phyloP scores from a whole-genome alignment of 1,284 basidiomycete species.

The Heterobasidion parviporum region DNA sequence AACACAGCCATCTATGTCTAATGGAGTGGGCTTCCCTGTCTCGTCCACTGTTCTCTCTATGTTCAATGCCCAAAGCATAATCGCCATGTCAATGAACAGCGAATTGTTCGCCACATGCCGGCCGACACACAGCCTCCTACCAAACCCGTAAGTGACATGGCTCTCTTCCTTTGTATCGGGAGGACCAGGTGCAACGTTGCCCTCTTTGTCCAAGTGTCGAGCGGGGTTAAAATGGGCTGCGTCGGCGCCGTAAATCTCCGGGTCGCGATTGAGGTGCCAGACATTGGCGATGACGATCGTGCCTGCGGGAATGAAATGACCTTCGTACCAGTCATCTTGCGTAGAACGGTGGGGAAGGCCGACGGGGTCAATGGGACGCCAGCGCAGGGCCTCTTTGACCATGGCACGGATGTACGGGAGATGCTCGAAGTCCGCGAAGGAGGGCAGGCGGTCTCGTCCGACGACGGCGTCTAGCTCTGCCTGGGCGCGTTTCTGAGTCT shows the following conservation, averaged over 20 bases:
- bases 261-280: conserved; percentile 6
- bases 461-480: conserved; percentile 13
- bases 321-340: conserved; percentile 14
- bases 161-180: conserved; percentile 1
- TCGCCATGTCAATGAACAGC: conserved; percentile 12
- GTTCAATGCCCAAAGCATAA: conserved; percentile 10
- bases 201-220: conserved; percentile 1
- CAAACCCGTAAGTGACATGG: conserved; percentile 6
- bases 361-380: conserved; percentile 2
- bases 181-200: background rate
- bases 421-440: conserved; percentile 5
- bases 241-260: background rate
- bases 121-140: conserved; percentile 7
- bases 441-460: conserved; percentile 8
- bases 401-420: conserved; percentile 13
- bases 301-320: conserved; percentile 16
- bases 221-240: conserved; percentile 2
- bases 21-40: conserved; percentile 7
- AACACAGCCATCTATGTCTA: conserved; percentile 1
- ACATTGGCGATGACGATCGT: conserved; percentile 12
- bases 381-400: conserved; percentile 9
- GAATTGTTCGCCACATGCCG: conserved; percentile 13
- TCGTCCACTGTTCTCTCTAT: conserved; percentile 9
- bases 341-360: conserved; percentile 8
- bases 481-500: conserved; percentile 9